A percentile compares a stretch with the other conserved stretches of the same genome.
Evolutionary conservation across 2,329 filamentous ascomycete genomes (phyloP).

Genomic region (Lecanosticta acicola): DNA sequence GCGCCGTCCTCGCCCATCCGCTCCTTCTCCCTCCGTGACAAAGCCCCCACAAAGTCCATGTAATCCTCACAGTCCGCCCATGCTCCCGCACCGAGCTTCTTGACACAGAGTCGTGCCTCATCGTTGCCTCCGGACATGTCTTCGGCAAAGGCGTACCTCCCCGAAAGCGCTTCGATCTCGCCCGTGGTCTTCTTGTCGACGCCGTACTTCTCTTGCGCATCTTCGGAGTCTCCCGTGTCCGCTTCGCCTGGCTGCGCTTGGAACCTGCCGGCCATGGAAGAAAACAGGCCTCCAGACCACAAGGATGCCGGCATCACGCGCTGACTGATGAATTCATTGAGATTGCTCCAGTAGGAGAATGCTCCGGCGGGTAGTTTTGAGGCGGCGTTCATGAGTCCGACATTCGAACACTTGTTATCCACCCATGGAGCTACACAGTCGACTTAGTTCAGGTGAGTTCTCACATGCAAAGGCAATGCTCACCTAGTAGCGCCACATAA

Average conservation of each 20-base stretch:
- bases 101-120: conserved; percentile 35
- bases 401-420: conserved; percentile 34
- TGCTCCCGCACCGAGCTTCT: conserved; percentile 1
- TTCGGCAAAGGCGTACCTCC: conserved; percentile 29
- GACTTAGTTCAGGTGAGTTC: not conserved
- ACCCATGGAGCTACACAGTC: conserved; percentile 39
- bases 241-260: conserved; percentile 5
- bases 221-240: conserved; percentile 1
- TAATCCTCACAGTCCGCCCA: conserved; percentile 39
- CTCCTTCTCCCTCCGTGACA: conserved; percentile 18
- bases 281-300: conserved; percentile 29
- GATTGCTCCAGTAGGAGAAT: conserved; percentile 29
- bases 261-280: conserved; percentile 19
- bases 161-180: conserved; percentile 18
- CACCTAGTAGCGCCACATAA: conserved; percentile 30
- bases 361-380: conserved; percentile 27
- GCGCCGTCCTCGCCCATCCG: conserved; percentile 2
- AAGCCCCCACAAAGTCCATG: conserved; percentile 17
- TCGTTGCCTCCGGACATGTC: conserved; percentile 34
- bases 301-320: conserved; percentile 27
- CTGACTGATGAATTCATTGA: conserved; percentile 32
- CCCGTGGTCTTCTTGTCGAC: conserved; percentile 21
- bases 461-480: not conserved
- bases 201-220: conserved; percentile 25
- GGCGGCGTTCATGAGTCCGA: conserved; percentile 23